Evolutionary conservation across 805 yeast genomes (phyloP), one percentile per base, ranked within the genome.

Genomic region (Yueomyces sp.): DNA sequence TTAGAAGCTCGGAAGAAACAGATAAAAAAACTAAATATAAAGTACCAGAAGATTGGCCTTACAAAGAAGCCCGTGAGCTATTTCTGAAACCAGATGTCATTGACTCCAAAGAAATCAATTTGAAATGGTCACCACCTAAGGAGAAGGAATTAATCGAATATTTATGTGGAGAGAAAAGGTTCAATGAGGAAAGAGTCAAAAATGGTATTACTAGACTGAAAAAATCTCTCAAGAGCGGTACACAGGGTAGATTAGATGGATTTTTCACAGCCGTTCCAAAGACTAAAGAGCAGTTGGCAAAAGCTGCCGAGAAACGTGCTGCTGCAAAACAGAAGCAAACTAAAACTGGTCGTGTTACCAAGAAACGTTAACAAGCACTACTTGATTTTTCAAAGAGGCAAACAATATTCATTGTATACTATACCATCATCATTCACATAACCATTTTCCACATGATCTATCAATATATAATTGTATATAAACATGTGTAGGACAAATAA

Each of bases 11-110:
- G 39, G 59, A 55, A 4, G 60, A 59, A 29, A 65, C 70, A 28
- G 69, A 67, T n/a, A 70, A 69, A 27, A 87, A 86, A 56, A 69
- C 69, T 27, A 90, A 87, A 57, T 81, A 79, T 62, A 81, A 79
- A 55, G 73, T 92, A 28, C 97, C 98, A 2, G 96, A 88, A 56
- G 79, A 85, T 53, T 92, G 96, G 96, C 95, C 95, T 2, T 88
- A 70, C 56, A 76, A 76, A 47, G 94, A 82, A 52, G 97, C 95
- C 3, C 74, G 96, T 55, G 77, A 83, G 48, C 66, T 92, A 40
- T 90, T 92, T 58, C 62, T 79, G 53, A 67, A 79, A 26, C 97
- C 98, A 0, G 97, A 90, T 30, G 85, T 87, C 3, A 57, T 69
- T 4, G 70, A 73, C 36, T 79, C 83, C 2, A 64, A 66, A 2